phyloP scores from a whole-genome alignment of 2,329 filamentous ascomycete genomes.

The Colletotrichum orchidophilum region DNA sequence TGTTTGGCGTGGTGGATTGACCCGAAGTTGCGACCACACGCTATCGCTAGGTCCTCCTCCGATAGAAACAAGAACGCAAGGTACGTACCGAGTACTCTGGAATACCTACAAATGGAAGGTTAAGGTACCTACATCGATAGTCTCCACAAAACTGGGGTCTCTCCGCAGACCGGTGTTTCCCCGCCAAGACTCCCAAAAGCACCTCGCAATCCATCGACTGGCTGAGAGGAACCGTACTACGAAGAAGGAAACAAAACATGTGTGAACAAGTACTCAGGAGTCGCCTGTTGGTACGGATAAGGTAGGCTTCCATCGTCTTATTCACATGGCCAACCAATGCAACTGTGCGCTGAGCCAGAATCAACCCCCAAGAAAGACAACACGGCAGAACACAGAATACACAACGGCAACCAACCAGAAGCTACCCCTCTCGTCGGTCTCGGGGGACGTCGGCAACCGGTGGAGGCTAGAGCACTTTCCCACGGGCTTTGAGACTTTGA shows the following conservation, averaged over 20 bases:
- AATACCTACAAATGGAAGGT: background rate
- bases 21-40: constrained; percentile 11
- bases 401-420: background rate
- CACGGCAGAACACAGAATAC: background rate
- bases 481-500: background rate
- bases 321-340: background rate
- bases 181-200: constrained; percentile 21
- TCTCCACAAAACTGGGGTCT: constrained; percentile 3
- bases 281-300: background rate
- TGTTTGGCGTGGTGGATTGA: constrained; percentile 11
- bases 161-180: constrained; percentile 17
- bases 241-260: constrained; percentile 8
- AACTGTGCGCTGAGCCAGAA: background rate
- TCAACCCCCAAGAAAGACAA: background rate
- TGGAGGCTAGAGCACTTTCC: constrained; percentile 2
- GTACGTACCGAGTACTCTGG: constrained; percentile 5
- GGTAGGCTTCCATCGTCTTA: background rate
- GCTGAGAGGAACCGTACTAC: constrained; percentile 5
- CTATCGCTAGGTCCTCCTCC: background rate
- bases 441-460: constrained; percentile 23
- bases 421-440: constrained; percentile 13
- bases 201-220: constrained; percentile 17
- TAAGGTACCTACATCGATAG: background rate
- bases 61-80: background rate
- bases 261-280: background rate